Evolutionary conservation across 306 rosid species (phyloP), one percentile per base, ranked within the genome.

Genomic region (Pterocarpus macrocarpus): DNA sequence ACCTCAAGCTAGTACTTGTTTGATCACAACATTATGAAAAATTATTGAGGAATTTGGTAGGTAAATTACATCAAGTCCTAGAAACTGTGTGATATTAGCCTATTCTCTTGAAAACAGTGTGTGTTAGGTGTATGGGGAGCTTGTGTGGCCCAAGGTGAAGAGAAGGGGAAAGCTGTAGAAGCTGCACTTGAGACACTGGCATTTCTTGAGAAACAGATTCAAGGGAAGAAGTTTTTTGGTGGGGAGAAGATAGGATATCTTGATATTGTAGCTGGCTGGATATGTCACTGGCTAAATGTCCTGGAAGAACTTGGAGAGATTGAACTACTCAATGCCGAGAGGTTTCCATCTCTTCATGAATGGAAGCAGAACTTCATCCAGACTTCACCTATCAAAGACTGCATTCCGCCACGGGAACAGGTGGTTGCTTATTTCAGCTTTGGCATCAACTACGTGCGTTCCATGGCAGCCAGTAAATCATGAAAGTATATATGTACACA

Each of bases 151-250:
- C 66, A 88, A 80, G 88, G 90, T 35, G 87, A 90, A 73, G 85
- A 69, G 55, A 83, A 91, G 74, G 79, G 0, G 13, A 86, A 87
- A 81, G 90, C 91, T 45, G 16, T 71, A 57, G 87, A 85, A 11
- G 47, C 79, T 71, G 88, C 85, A 45, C 9, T 63, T 28, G 89
- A 88, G 78, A 81, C 58, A 41, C 55, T 91, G 5, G 67, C 73
- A 59, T 28, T 75, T 70, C 77, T 89, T 59, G 96, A 89, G 85
- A 72, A 85, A 58, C 83, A 73, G 50, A 79, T 91, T 43, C 39
- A 86, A 69, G 96, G 92, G 85, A 86, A 91, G 16, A 83, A 79
- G 70, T 86, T 50, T 11, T 86, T 86, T 82, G 89, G 85, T 10
- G 88, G 88, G 14, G 86, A 78, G 9, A 64, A 72, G 67, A 47